Conservation (phyloP, 805 yeast species). For the Kodamaea sagamina region DNA sequence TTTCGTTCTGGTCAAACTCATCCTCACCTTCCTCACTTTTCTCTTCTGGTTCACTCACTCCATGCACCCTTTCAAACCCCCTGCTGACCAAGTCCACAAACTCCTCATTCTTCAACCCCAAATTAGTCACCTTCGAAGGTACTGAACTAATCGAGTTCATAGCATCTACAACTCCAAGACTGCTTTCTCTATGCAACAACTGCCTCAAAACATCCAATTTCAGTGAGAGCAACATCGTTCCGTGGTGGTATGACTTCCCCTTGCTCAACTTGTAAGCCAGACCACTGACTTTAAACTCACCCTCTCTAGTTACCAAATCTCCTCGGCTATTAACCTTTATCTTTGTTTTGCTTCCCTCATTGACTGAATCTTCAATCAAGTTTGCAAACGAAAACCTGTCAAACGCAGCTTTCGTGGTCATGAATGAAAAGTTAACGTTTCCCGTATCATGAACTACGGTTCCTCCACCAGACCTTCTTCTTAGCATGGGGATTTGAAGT, state of each 20-base stretch:
- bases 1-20: constrained; percentile 31
- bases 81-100: constrained; percentile 48
- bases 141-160: constrained; percentile 71
- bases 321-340: constrained; percentile 71
- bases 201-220: constrained; percentile 58
- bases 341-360: constrained; percentile 18
- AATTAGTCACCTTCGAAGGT: constrained; percentile 73
- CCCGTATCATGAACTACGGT: constrained; percentile 94
- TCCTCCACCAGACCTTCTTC: constrained; percentile 94
- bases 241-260: constrained; percentile 90
- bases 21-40: constrained; percentile 15
- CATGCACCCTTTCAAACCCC: constrained; percentile 40
- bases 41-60: constrained; percentile 4
- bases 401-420: constrained; percentile 68
- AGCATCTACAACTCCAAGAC: constrained; percentile 45
- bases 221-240: constrained; percentile 84
- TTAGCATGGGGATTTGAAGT: constrained; percentile 61
- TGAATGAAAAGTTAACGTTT: constrained; percentile 81
- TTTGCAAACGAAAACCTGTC: constrained; percentile 56
- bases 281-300: constrained; percentile 73
- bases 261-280: constrained; percentile 86
- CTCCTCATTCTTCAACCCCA: constrained; percentile 45
- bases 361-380: constrained; percentile 40
- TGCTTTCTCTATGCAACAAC: constrained; percentile 52
- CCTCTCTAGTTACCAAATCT: constrained; percentile 60